Evolutionary conservation across 345 rosid species (phyloP).

Genomic region (Lepidium sativum): DNA sequence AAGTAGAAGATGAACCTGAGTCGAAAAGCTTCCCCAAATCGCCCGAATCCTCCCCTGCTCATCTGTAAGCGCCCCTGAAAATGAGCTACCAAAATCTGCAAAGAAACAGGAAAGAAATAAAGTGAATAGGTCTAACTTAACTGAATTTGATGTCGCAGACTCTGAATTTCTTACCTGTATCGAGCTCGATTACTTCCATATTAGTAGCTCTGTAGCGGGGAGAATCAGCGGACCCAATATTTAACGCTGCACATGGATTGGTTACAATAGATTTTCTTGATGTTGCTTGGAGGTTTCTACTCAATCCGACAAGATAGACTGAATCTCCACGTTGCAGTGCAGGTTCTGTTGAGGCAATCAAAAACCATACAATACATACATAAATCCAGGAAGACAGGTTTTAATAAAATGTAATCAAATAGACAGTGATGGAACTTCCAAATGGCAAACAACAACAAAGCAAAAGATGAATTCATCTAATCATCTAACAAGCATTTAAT

Average conservation of each 20-base stretch:
- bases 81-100: conserved; percentile 91
- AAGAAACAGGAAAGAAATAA: conserved; percentile 2
- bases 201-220: conserved; percentile 94
- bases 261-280: conserved; percentile 86
- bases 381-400: not conserved
- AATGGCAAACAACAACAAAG: not conserved
- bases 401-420: not conserved
- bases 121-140: not conserved
- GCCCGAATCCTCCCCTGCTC: conserved; percentile 87
- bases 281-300: conserved; percentile 84
- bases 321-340: conserved; percentile 85
- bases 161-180: conserved; percentile 54
- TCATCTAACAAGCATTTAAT: not conserved
- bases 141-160: not conserved
- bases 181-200: conserved; percentile 93
- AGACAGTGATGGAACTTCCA: conserved; percentile 1
- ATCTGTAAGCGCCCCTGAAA: conserved; percentile 89
- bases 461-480: not conserved
- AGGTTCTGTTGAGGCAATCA: conserved; percentile 47
- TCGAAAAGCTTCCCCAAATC: conserved; percentile 93
- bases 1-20: conserved; percentile 53
- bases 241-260: conserved; percentile 82
- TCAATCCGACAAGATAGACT: conserved; percentile 81
- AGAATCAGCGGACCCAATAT: conserved; percentile 81
- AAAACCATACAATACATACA: not conserved